Percentiles rank a stretch among this genome's conserved stretches.
These are phyloP conservation scores for Globisporangium echinulatum DNA, from an alignment of 352 stramenopile species.

Conservation along the genomic window DNA sequence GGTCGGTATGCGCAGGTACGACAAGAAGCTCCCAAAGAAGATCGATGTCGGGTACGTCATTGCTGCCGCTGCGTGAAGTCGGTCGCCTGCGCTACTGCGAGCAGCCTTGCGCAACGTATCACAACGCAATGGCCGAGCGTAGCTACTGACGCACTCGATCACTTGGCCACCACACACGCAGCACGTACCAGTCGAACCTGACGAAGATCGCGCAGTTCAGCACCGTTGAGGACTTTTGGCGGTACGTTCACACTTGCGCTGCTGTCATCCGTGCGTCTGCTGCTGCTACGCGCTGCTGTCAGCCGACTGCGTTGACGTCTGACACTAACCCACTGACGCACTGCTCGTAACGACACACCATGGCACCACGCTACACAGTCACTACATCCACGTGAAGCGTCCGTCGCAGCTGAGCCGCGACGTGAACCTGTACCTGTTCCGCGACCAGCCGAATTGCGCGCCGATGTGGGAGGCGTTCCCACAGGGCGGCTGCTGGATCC, in stretches of 20 bases:
- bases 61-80: too few species aligned
- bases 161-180: constrained; percentile 11
- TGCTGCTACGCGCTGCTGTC: background rate
- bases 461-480: constrained; percentile 91
- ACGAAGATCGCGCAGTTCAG: constrained; percentile 87
- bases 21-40: constrained; percentile 91
- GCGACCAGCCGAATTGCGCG: constrained; percentile 80
- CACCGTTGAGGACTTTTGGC: constrained; percentile 92
- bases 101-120: too few species aligned
- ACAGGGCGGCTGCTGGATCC: constrained; percentile 92
- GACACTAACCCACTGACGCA: background rate
- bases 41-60: constrained; percentile 74
- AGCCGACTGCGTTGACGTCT: background rate
- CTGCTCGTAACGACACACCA: too few species aligned
- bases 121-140: background rate
- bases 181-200: constrained; percentile 75
- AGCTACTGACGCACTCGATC: background rate
- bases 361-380: constrained; percentile 15
- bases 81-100: too few species aligned
- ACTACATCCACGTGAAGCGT: constrained; percentile 93
- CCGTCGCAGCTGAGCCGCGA: constrained; percentile 88
- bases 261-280: background rate
- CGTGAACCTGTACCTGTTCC: constrained; percentile 92
- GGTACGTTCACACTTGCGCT: constrained; percentile 25
- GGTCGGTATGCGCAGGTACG: constrained; percentile 67